These are phyloP conservation scores for Cladorrhinum sp. DNA, from an alignment of 2,329 filamentous ascomycete genomes.

Conservation along the genomic window DNA sequence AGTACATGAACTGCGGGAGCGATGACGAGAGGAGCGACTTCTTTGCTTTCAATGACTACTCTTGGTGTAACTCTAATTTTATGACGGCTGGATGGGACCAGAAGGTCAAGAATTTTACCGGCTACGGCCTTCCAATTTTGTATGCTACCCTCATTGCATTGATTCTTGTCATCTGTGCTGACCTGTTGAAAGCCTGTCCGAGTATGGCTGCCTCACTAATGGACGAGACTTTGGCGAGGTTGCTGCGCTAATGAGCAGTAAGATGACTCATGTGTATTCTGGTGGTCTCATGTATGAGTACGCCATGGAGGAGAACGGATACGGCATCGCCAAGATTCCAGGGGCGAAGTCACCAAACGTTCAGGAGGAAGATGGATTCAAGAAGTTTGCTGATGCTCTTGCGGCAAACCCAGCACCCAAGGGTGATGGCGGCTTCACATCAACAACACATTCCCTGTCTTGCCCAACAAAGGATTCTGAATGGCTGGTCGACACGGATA, in stretches of 20 bases:
- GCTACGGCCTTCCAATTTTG: slow-evolving; percentile 87
- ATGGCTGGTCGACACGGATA: slow-evolving; percentile 51
- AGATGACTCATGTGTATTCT: slow-evolving; percentile 91
- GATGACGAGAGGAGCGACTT: slow-evolving; percentile 84
- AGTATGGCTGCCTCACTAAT: slow-evolving; percentile 87
- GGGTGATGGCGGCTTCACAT: slow-evolving; percentile 48
- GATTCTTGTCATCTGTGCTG: background rate
- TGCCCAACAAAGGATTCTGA: slow-evolving; percentile 48
- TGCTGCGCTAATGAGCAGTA: slow-evolving; percentile 68
- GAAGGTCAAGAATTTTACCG: slow-evolving; percentile 83
- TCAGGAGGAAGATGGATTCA: slow-evolving; percentile 61
- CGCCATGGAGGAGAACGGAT: slow-evolving; percentile 73
- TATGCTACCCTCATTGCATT: slow-evolving; percentile 29
- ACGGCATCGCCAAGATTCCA: slow-evolving; percentile 70
- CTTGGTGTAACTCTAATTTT: slow-evolving; percentile 76
- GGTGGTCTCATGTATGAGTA: slow-evolving; percentile 97
- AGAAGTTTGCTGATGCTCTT: slow-evolving; percentile 48
- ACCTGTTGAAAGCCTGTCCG: slow-evolving; percentile 65
- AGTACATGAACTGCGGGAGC: slow-evolving; percentile 90
- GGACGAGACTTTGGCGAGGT: slow-evolving; percentile 80
- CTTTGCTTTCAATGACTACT: slow-evolving; percentile 88
- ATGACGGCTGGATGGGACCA: slow-evolving; percentile 73
- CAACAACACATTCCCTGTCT: slow-evolving; percentile 43
- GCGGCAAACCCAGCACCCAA: slow-evolving; percentile 48
- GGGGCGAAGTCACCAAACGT: slow-evolving; percentile 43